Evolutionary conservation across 176 grass and related monocot genomes (phyloP), one percentile per base, ranked within the genome.

Genomic region (Musa troglodytarum): DNA sequence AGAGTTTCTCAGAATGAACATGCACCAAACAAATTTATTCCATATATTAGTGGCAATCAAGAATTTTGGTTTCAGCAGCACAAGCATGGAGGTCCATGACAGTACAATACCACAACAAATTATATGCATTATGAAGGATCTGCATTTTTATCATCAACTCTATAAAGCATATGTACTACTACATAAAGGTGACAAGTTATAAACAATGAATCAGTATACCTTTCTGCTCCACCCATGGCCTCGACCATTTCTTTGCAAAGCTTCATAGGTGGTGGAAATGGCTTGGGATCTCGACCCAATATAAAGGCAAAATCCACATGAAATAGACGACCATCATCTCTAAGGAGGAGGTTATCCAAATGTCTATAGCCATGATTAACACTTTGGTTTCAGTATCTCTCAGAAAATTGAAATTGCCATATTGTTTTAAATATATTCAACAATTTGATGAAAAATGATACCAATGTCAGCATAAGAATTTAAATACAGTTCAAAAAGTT

Each of bases 221-320:
- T 99, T 81, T 99, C 95, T 63, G 95, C 86, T 69, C 91, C 88
- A 81, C 95, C 95, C 95, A 99, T 99, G 58, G 95, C 95, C 79
- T 94, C 95, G 15, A 99, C 95, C 95, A 99, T 99, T 87, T 99
- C 95, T 89, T 99, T 99, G 81, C 95, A 99, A 65, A 99, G 79
- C 88, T 99, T 99, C 95, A 99, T 99, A 22, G 95, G 95, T 8
- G 90, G 91, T 68, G 95, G 95, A 81, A 94, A 99, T 54, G 95
- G 95, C 74, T 99, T 99, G 49, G 95, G 95, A 89, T 99, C 95
- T 77, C 89, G 88, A 54, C 95, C 95, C 54, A 99, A 82, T 77
- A 99, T 99, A 84, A 87, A 99, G 76, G 82, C 90, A 71, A 99
- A 99, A 68, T 99, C 95, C 61, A 99, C 95, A 82, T 99, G 95